Percentiles rank a stretch among this genome's conserved stretches.
phyloP scores from a whole-genome alignment of 257 asterid genomes.

The Linaria vulgaris region DNA sequence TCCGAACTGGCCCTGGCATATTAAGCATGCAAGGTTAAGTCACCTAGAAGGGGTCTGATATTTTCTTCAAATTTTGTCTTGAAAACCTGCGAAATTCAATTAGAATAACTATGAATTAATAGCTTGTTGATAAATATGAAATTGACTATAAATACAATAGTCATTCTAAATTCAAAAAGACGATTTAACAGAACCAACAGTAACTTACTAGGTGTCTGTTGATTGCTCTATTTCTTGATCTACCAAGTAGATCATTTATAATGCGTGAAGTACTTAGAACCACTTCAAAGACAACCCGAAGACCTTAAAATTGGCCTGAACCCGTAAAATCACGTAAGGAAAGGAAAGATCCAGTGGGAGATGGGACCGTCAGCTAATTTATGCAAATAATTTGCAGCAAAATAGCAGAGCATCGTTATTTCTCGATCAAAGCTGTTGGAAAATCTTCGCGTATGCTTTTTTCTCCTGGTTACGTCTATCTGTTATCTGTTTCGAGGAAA shows the following conservation, averaged over 20 bases:
- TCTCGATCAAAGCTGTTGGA: constrained; percentile 39
- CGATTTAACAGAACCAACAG: constrained; percentile 11
- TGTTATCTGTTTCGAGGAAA: constrained; percentile 51
- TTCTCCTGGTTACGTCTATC: constrained; percentile 78
- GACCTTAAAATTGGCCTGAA: constrained; percentile 13
- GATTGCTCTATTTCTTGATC: constrained; percentile 27
- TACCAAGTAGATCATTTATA: constrained; percentile 12
- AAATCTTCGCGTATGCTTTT: constrained; percentile 77
- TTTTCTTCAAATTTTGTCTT: too few relatives aligned
- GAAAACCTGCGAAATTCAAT: too few relatives aligned
- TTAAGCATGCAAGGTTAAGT: too few relatives aligned
- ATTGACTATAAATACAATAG: too few relatives aligned
- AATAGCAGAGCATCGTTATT: constrained; percentile 15
- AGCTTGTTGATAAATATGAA: too few relatives aligned
- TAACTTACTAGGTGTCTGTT: too few relatives aligned
- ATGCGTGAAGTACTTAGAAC: constrained; percentile 4
- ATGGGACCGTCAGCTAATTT: neutral
- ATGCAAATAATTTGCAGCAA: neutral
- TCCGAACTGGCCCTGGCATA: too few relatives aligned
- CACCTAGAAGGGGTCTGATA: too few relatives aligned
- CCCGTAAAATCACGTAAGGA: neutral
- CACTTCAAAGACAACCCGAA: constrained; percentile 22
- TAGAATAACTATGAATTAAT: too few relatives aligned
- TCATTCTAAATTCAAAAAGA: too few relatives aligned
- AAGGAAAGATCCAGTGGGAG: constrained; percentile 2